These are phyloP conservation scores for Excoecaria agallocha DNA, from an alignment of 345 rosid species.

Conservation along the genomic window DNA sequence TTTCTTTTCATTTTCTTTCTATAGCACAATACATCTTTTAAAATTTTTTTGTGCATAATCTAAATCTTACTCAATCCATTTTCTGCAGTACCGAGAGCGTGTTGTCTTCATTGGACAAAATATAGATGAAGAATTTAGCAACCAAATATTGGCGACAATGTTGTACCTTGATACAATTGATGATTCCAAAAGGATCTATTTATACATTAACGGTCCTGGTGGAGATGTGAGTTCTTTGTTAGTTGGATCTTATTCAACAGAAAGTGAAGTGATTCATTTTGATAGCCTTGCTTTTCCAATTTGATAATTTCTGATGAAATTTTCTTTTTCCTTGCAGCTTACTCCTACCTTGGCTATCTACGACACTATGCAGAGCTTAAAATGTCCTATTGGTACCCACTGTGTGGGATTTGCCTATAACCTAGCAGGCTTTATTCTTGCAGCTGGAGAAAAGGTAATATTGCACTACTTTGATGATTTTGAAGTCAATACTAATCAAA, in stretches of 20 bases:
- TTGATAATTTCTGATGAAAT: conserved; percentile 11
- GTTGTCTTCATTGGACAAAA: conserved; percentile 73
- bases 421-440: conserved; percentile 80
- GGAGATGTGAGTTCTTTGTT: conserved; percentile 67
- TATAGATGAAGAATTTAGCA: conserved; percentile 82
- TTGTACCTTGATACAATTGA: conserved; percentile 84
- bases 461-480: neutral
- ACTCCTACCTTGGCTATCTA: conserved; percentile 81
- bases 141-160: conserved; percentile 86
- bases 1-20: conserved; percentile 10
- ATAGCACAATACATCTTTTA: neutral
- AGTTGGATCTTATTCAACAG: conserved; percentile 1
- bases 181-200: conserved; percentile 57
- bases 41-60: neutral
- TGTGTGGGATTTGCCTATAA: conserved; percentile 77
- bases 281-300: conserved; percentile 1
- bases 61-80: conserved; percentile 20
- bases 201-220: conserved; percentile 79
- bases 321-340: conserved; percentile 48
- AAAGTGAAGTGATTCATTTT: conserved; percentile 3
- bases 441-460: conserved; percentile 86
- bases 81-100: conserved; percentile 84
- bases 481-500: neutral
- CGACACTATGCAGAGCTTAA: conserved; percentile 83
- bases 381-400: conserved; percentile 73